Base-by-base conservation (phyloP, 1,139 yeast species). In the Scheffersomyces lignicola region DNA sequence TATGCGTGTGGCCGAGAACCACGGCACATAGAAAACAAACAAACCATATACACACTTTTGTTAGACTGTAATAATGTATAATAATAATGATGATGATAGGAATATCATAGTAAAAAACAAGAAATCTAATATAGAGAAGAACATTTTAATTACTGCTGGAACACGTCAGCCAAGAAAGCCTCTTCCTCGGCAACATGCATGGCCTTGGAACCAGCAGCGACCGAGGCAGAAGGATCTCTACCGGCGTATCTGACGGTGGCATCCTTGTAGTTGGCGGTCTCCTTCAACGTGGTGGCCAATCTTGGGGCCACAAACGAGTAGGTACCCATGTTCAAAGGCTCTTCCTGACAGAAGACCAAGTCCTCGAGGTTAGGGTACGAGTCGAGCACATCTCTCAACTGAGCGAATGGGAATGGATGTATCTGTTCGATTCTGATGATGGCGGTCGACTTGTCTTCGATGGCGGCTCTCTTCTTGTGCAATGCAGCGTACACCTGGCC, bases 341-440 rank as follows among this genome's bases (percentile, higher is more conserved):
- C 99, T 73, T 94, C 99, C 73, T 94, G 98, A 67, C 95, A 84
- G 94, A 94, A 94, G 32, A 89, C 95, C 52, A 94, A 70, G 60
- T 94, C 98, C 63, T 84, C 83, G 44, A 83, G 60, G 62, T 81
- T 81, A 57, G 95, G 88, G 74, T 84, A 94, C 37, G 79, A 62
- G 66, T 87, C 74, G 52, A 94, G 71, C 24, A 87, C 69, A 54
- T 90, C 97, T 59, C 89, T 84, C 54, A 94, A 70, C 70, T 87
- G 96, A 41, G 94, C 92, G 68, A 73, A 94, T 66, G 98, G 98
- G 97, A 94, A 94, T 64, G 99, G 99, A 60, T 94, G 97, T 54
- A 90, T 61, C 73, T 94, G 97, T 70, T 94, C 99, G 52, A 94
- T 58, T 70, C 83, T 87, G 54, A 92, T 68, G 62, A 92, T 73